These are phyloP conservation scores for Antitrichia curtipendula DNA, from an alignment of 225 moss, liverwort and hornwort species.

Conservation along the genomic window DNA sequence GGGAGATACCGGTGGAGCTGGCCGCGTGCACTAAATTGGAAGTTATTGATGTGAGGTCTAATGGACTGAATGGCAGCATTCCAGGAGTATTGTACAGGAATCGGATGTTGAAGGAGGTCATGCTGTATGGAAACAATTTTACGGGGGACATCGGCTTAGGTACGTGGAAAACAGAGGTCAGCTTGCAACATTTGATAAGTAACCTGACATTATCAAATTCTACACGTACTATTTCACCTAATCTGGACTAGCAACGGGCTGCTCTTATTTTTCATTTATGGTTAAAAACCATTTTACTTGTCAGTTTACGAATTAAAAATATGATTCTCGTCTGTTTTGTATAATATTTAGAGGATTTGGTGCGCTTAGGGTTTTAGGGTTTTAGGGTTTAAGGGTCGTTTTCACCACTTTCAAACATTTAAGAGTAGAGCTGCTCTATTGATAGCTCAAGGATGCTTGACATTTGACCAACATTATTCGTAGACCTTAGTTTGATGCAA, in stretches of 20 bases:
- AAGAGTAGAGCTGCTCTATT: background rate
- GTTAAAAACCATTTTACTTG: background rate
- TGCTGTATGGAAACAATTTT: background rate
- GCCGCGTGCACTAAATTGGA: background rate
- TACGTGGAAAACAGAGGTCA: background rate
- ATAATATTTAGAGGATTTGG: background rate
- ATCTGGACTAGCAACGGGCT: background rate
- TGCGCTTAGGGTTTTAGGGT: background rate
- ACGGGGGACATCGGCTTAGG: background rate
- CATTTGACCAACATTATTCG: background rate
- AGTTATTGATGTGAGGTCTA: background rate
- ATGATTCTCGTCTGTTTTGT: background rate
- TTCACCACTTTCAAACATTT: background rate
- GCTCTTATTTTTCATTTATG: background rate
- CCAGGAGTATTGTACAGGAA: background rate
- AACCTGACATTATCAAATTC: background rate
- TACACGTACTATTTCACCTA: background rate
- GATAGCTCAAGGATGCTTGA: background rate
- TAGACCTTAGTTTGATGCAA: background rate
- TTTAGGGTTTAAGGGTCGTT: background rate
- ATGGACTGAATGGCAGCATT: conserved; percentile 1
- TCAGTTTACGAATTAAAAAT: background rate
- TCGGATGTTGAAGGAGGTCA: background rate
- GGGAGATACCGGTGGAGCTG: background rate
- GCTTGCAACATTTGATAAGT: background rate